phyloP scores from a whole-genome alignment of 164 flowering plant species.

The Tetrastigma voinierianum region DNA sequence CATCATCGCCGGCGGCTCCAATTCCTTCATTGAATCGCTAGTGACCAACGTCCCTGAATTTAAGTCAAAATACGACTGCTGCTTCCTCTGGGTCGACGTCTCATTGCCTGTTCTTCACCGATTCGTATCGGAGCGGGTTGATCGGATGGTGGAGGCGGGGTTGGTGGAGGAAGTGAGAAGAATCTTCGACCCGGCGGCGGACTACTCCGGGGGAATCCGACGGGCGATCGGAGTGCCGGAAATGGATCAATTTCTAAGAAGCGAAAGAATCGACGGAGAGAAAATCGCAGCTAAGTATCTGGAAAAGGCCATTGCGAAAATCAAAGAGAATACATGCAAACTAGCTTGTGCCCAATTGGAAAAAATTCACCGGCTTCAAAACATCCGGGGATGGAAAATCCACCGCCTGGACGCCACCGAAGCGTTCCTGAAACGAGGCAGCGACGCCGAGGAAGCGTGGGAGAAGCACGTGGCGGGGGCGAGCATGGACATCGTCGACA shows the following conservation, averaged over 20 bases:
- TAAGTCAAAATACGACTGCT: constrained; percentile 49
- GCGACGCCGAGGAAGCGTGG: constrained; percentile 42
- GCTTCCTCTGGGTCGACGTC: constrained; percentile 65
- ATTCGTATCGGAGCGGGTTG: constrained; percentile 47
- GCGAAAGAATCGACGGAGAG: constrained; percentile 10
- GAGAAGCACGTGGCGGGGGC: constrained; percentile 33
- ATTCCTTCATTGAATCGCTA: constrained; percentile 63
- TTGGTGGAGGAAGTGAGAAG: constrained; percentile 46
- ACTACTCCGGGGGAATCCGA: constrained; percentile 45
- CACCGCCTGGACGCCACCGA: constrained; percentile 50
- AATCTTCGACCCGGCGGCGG: constrained; percentile 35
- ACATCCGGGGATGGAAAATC: constrained; percentile 20
- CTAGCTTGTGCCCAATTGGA: constrained; percentile 37
- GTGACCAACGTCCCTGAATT: constrained; percentile 45
- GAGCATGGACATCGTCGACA: constrained; percentile 21
- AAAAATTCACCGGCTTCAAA: constrained; percentile 36
- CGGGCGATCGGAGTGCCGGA: constrained; percentile 64
- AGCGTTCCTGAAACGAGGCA: constrained; percentile 29
- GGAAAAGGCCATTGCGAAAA: constrained; percentile 27
- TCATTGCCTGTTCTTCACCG: constrained; percentile 34
- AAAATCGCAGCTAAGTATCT: constrained; percentile 18
- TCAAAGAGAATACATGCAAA: constrained; percentile 41
- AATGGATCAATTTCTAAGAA: constrained; percentile 31
- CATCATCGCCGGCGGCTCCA: constrained; percentile 88
- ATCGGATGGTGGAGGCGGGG: constrained; percentile 47